Evolutionary conservation across 208 protist species (phyloP), one percentile per base, ranked within the genome.

Genomic region (Leishmania lainsoni): DNA sequence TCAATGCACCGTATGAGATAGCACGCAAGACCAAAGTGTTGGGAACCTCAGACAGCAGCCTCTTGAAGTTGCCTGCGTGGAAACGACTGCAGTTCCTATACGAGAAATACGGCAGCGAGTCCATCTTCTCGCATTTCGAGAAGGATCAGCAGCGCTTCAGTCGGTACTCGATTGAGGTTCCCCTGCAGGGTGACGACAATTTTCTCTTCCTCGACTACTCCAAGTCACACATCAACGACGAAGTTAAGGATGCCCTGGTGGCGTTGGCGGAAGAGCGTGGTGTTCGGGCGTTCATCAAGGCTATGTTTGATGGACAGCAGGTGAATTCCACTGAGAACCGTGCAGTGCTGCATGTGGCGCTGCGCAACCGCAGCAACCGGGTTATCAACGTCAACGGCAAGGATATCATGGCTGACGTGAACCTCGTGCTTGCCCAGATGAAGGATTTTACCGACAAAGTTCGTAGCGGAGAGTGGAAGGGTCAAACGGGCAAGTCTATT

Each of bases 261-360:
- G 83, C 87, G 22, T 83, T 99, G 6, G 96, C 94, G 17, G 90
- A 98, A 65, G 87, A 95, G 70, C 81, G 90, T n/a, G 90, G 93
- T 29, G 91, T 98, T 70, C 90, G 90, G 17, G 85, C 86, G 6
- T 93, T 95, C 79, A 76, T 87, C 29, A 89, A 96, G 80, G 83
- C 95, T 39, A 92, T 99, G 90, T 99, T 99, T 74, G 84, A 66
- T 39, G 99, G 98, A 39, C 93, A 99, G 61, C 98, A 97, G 76
- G 98, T 99, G 71, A 99, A 99, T 85, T 88, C 95, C 29, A 99
- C 98, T 29, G 98, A 99, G 81, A 75, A 91, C 63, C 88, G 94
- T 26, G 87, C 98, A 26, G 99, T 99, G 2, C 94, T 99, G 39
- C 99, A 99, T 83, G 94, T 96, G 71, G 98, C 98, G 8, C 92